Evolutionary conservation across 1,284 basidiomycete species (phyloP).

Genomic region (Coniferiporia sulphurascens): DNA sequence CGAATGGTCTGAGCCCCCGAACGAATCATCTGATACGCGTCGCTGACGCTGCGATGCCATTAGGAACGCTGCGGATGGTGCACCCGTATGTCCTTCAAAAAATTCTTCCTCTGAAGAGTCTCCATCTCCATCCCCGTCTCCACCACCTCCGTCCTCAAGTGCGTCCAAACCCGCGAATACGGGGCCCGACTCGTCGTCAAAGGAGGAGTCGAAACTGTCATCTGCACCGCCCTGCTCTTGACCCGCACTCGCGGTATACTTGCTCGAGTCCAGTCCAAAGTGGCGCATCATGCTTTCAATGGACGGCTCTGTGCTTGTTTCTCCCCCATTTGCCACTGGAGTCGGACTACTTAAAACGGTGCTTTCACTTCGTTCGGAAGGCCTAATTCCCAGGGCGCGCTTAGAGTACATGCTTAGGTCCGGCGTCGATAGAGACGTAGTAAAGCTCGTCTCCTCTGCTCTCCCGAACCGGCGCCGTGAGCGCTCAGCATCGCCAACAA

Average conservation of each 20-base stretch:
- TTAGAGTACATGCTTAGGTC: slow-evolving; percentile 58
- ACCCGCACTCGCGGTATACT: slow-evolving; percentile 9
- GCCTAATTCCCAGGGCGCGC: slow-evolving; percentile 35
- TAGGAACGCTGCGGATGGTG: slow-evolving; percentile 56
- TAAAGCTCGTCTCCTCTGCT: slow-evolving; percentile 41
- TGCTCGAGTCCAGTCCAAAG: slow-evolving; percentile 34
- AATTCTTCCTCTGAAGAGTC: slow-evolving; percentile 42
- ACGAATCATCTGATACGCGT: slow-evolving; percentile 41
- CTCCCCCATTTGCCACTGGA: not conserved
- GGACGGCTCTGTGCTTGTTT: slow-evolving; percentile 32
- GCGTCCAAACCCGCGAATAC: not conserved
- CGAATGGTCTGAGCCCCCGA: slow-evolving; percentile 47
- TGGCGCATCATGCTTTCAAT: slow-evolving; percentile 51
- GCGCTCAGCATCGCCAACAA: slow-evolving; percentile 43
- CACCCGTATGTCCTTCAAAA: slow-evolving; percentile 42
- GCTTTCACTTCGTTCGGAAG: slow-evolving; percentile 23
- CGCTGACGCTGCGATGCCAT: slow-evolving; percentile 36
- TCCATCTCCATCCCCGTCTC: slow-evolving; percentile 27
- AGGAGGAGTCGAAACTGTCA: slow-evolving; percentile 14
- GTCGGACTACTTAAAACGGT: slow-evolving; percentile 12
- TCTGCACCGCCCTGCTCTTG: slow-evolving; percentile 18
- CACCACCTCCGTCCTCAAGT: slow-evolving; percentile 23
- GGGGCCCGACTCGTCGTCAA: slow-evolving; percentile 11
- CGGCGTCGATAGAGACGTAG: slow-evolving; percentile 60
- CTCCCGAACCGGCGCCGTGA: slow-evolving; percentile 19